Evolutionary conservation across 2,329 filamentous ascomycete genomes (phyloP).

Genomic region (Phaeosphaeria sp.): DNA sequence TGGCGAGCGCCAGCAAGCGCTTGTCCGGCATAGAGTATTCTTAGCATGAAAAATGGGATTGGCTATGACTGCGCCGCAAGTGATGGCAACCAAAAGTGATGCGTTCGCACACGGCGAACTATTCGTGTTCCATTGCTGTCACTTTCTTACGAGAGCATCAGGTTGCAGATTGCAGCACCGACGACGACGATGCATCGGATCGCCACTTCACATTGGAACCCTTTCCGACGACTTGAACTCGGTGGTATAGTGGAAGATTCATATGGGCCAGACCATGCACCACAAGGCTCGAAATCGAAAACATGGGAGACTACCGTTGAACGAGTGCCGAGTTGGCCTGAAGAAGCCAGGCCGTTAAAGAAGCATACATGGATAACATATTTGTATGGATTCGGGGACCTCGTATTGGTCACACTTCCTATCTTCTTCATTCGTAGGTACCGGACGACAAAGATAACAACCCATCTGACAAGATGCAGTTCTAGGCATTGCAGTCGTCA

Average conservation of each 20-base stretch:
- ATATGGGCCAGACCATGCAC: background rate
- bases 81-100: constrained; percentile 26
- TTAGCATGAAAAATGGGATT: constrained; percentile 21
- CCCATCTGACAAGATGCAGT: constrained; percentile 19
- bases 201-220: constrained; percentile 17
- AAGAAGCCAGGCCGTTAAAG: constrained; percentile 32
- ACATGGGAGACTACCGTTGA: constrained; percentile 29
- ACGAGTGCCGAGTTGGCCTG: constrained; percentile 38
- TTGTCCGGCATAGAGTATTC: constrained; percentile 16
- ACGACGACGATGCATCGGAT: constrained; percentile 19
- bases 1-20: constrained; percentile 26
- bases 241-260: constrained; percentile 8
- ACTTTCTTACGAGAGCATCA: constrained; percentile 5
- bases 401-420: constrained; percentile 37
- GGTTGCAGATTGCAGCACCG: constrained; percentile 10
- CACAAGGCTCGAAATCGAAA: constrained; percentile 21
- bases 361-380: constrained; percentile 29
- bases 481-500: constrained; percentile 29
- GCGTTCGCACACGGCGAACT: constrained; percentile 34
- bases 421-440: constrained; percentile 45
- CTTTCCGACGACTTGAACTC: constrained; percentile 15
- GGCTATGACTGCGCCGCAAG: constrained; percentile 32
- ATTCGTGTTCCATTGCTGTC: constrained; percentile 17
- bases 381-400: constrained; percentile 32
- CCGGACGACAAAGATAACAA: background rate